Percentiles rank a stretch among this genome's conserved stretches.
These are phyloP conservation scores for Acacia concinna DNA, from an alignment of 331 rosid species.

Conservation along the genomic window DNA sequence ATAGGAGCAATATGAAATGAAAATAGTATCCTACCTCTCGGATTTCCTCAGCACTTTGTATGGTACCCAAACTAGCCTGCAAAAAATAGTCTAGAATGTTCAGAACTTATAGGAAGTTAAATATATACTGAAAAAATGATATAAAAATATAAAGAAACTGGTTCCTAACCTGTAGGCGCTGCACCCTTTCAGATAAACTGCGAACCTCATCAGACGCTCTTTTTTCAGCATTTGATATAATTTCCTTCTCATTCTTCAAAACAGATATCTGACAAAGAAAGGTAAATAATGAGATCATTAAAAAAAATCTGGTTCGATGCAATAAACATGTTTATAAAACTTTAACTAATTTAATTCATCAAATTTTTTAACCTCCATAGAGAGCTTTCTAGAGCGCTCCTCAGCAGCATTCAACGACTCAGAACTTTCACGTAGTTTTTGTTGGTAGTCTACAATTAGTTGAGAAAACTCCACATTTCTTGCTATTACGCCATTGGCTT, in stretches of 20 bases:
- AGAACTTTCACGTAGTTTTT: conserved; percentile 77
- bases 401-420: conserved; percentile 71
- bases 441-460: conserved; percentile 76
- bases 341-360: background rate
- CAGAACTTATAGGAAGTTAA: conserved; percentile 6
- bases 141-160: background rate
- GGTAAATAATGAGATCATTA: conserved; percentile 4
- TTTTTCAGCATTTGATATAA: conserved; percentile 83
- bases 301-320: background rate
- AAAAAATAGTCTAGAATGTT: conserved; percentile 37
- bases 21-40: conserved; percentile 65
- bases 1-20: conserved; percentile 9
- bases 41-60: conserved; percentile 79
- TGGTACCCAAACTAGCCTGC: conserved; percentile 84
- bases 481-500: conserved; percentile 61
- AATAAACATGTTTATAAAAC: background rate
- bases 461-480: conserved; percentile 93
- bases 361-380: conserved; percentile 73
- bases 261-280: conserved; percentile 56
- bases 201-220: conserved; percentile 84
- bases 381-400: conserved; percentile 66
- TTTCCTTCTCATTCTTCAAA: conserved; percentile 77
- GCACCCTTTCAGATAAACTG: conserved; percentile 78
- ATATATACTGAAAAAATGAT: background rate
- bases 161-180: conserved; percentile 74